Conservation (phyloP, 164 flowering plant species). For the Magnolia sinica region DNA sequence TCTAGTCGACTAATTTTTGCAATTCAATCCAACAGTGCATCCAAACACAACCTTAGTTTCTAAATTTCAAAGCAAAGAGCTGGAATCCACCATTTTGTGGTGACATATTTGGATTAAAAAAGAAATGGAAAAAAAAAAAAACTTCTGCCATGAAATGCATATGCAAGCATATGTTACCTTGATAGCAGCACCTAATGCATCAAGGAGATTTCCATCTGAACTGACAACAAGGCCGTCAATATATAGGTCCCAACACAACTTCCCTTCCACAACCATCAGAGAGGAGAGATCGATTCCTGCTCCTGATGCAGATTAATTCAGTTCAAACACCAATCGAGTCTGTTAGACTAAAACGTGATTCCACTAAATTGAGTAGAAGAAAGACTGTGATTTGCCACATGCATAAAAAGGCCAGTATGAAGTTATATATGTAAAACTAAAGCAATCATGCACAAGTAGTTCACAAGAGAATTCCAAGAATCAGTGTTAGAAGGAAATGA, state of each 20-base stretch:
- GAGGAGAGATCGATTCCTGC: slow-evolving; percentile 92
- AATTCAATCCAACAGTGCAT: too few relatives aligned
- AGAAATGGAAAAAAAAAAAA: too few relatives aligned
- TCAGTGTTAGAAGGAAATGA: neutral
- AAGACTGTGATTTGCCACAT: neutral
- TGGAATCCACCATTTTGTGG: too few relatives aligned
- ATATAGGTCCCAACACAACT: slow-evolving; percentile 93
- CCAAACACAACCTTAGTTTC: too few relatives aligned
- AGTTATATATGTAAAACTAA: neutral
- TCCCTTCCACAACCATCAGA: slow-evolving; percentile 67
- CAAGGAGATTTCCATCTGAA: slow-evolving; percentile 89
- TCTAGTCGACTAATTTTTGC: too few relatives aligned
- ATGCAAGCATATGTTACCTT: slow-evolving; percentile 46
- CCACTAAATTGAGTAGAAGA: neutral
- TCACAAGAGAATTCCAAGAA: neutral
- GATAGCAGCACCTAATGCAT: slow-evolving; percentile 87
- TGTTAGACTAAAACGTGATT: neutral
- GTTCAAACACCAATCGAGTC: neutral
- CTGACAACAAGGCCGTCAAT: slow-evolving; percentile 88
- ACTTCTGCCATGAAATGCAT: neutral
- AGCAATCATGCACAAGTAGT: neutral
- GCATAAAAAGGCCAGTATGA: neutral
- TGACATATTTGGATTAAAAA: neutral
- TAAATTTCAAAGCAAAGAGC: too few relatives aligned
- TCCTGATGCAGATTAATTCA: slow-evolving; percentile 31